These are phyloP conservation scores for Melocanna baccifera DNA, from an alignment of 176 grass and related monocot species.

Conservation along the genomic window DNA sequence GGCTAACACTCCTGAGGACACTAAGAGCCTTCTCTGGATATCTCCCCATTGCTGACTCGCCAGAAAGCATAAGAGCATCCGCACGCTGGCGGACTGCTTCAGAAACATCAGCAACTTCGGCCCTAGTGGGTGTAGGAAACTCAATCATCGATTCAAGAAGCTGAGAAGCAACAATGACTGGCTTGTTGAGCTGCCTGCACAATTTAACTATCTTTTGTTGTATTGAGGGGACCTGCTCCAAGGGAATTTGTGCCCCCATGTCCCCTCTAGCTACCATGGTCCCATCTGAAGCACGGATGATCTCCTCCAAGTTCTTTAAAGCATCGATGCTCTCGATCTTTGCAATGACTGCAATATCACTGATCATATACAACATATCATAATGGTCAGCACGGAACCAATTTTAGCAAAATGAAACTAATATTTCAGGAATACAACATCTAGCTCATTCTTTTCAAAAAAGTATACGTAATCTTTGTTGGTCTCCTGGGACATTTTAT, in stretches of 20 bases:
- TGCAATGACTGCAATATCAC: constrained; percentile 86
- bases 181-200: constrained; percentile 95
- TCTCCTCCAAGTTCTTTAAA: constrained; percentile 79
- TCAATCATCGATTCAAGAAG: constrained; percentile 97
- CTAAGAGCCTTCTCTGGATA: constrained; percentile 86
- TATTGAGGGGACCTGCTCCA: constrained; percentile 86
- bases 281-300: constrained; percentile 83
- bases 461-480: background rate
- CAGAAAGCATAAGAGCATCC: constrained; percentile 96
- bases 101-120: constrained; percentile 93
- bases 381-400: background rate
- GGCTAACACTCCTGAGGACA: constrained; percentile 83
- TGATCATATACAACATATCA: constrained; percentile 38
- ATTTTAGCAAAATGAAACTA: constrained; percentile 11
- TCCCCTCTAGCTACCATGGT: constrained; percentile 95
- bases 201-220: constrained; percentile 89
- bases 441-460: background rate
- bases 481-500: background rate
- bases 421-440: constrained; percentile 6
- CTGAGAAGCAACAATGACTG: constrained; percentile 94
- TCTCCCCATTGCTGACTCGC: constrained; percentile 96
- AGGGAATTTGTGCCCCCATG: constrained; percentile 87
- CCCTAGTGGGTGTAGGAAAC: constrained; percentile 90
- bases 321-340: constrained; percentile 97
- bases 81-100: constrained; percentile 90